Base-by-base conservation (phyloP, 2,329 filamentous ascomycete species). In the Alternaria metachromatica region DNA sequence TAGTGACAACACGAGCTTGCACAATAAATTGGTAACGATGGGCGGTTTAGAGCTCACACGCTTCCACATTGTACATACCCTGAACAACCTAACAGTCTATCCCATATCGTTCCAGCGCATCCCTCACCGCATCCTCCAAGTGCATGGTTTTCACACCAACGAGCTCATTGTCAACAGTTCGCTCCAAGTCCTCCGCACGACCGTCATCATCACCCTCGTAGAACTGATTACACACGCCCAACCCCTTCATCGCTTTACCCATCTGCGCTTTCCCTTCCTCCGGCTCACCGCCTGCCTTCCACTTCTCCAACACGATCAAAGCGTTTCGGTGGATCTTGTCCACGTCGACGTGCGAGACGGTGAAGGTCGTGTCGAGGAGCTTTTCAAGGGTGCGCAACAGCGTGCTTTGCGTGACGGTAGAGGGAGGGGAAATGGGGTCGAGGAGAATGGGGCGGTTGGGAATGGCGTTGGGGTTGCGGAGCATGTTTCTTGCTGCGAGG, bases 211-310 rank as follows among this genome's bases (percentile, higher is more conserved):
- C 71, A 4, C 56, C 72, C 46, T 78, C 77, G n/a, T 75, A 76
- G 37, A 79, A 80, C 56, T 80, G 76, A 45, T 73, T 72, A 55
- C 70, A 72, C 18, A 79, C 28, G 1, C 69, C 62, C 46, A 80
- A 57, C 0, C 78, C 77, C 45, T 73, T 75, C 66, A 78, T 75
- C 2, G 60, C 60, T n/a, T 41, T 43, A 18, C 48, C 55, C 25
- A 58, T 62, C 7, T 59, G 48, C n/a, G 44, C 41, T 21, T 43
- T 50, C 3, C 15, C 60, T 15, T 12, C 41, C 9, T 18, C 46
- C n/a, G 15, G 13, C 20, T 53, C 49, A 18, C 49, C 49, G 2
- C 28, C 43, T 44, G 5, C 9, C 10, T 78, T 73, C 5, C 77
- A 76, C 26, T 60, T 65, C 20, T 73, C 72, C 28, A 80, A 48